These are phyloP conservation scores for Eucalyptus victrix DNA, from an alignment of 345 rosid genomes.

Conservation along the genomic window DNA sequence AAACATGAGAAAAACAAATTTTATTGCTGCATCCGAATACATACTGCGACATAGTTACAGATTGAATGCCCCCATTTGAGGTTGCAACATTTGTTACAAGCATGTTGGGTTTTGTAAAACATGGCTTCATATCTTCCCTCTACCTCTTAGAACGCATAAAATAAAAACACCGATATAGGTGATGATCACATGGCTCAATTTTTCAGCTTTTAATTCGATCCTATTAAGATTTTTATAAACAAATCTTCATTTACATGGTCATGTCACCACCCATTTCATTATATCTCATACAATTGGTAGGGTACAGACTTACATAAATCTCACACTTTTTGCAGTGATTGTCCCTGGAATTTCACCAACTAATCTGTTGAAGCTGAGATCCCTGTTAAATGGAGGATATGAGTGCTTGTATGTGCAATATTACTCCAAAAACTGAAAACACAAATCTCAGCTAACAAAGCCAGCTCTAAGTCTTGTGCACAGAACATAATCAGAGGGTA, in stretches of 20 bases:
- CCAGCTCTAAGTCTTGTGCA: background rate
- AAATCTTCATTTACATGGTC: background rate
- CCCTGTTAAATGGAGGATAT: conserved; percentile 13
- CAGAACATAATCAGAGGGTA: background rate
- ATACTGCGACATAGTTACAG: background rate
- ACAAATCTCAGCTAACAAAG: background rate
- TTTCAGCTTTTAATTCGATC: background rate
- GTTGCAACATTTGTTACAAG: background rate
- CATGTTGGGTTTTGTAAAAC: background rate
- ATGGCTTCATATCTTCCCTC: background rate
- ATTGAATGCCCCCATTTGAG: background rate
- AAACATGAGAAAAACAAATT: background rate
- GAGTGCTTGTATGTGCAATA: background rate
- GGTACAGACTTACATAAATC: conserved; percentile 29
- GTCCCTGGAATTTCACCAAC: conserved; percentile 28
- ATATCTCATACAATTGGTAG: background rate
- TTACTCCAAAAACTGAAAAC: background rate
- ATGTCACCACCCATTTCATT: background rate
- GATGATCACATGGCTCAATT: background rate
- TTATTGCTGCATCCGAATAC: background rate
- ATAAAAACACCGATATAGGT: background rate
- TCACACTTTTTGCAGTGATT: conserved; percentile 10
- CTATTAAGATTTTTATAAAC: background rate
- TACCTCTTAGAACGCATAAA: background rate
- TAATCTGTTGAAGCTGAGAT: conserved; percentile 55